A percentile compares a stretch with the other conserved stretches of the same genome.
These are phyloP conservation scores for Rubia peregrina DNA, from an alignment of 305 asterid species.

Conservation along the genomic window DNA sequence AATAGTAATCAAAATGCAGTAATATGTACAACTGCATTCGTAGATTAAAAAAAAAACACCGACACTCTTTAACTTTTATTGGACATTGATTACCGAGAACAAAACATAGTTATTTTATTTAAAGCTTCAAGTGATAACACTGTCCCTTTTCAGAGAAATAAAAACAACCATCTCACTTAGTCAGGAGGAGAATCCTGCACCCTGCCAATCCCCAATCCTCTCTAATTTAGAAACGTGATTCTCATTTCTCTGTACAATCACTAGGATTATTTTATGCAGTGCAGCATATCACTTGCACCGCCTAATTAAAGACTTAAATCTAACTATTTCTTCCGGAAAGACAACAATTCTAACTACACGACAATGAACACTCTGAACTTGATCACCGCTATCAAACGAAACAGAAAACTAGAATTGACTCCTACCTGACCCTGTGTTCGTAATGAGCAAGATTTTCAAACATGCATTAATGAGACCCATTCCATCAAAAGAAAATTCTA, in stretches of 20 bases:
- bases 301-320: not conserved
- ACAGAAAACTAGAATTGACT: not conserved
- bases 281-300: not conserved
- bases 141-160: not conserved
- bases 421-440: not conserved
- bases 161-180: not conserved
- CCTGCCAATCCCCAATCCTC: not conserved
- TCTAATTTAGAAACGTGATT: not conserved
- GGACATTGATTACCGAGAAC: not conserved
- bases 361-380: not conserved
- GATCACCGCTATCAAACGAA: not conserved
- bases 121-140: not conserved
- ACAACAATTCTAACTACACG: not conserved
- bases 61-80: not conserved
- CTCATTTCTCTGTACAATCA: no score
- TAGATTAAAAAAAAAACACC: not conserved
- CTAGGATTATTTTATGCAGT: not conserved
- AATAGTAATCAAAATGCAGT: not conserved
- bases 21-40: not conserved
- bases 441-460: not conserved
- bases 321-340: not conserved
- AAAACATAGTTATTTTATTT: not conserved
- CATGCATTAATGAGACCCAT: not conserved
- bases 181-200: not conserved
- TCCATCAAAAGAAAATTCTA: not conserved